Percentiles rank a stretch among this genome's conserved stretches.
Conservation (phyloP, 2,329 filamentous ascomycete genomes). For the Fusarium caatingaense region DNA sequence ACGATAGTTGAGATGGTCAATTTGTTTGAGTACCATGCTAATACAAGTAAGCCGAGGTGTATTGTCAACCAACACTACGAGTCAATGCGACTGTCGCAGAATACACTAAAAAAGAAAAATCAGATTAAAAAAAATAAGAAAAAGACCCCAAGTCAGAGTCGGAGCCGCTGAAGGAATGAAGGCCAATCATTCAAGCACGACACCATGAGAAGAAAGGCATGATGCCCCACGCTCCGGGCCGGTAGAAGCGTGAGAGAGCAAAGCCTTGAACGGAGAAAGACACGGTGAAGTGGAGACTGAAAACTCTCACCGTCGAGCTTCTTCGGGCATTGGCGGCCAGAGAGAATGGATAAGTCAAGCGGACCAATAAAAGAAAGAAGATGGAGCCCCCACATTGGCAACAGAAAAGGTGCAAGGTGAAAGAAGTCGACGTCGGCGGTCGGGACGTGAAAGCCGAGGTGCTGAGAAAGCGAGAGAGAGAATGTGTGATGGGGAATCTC, state of each 20-base stretch:
- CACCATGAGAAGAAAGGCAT: conserved; percentile 35
- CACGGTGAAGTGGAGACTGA: conserved; percentile 42
- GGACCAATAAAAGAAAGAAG: conserved; percentile 30
- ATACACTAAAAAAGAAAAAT: conserved; percentile 22
- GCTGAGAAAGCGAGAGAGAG: conserved; percentile 18
- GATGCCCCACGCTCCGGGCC: conserved; percentile 49
- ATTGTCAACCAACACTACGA: conserved; percentile 5
- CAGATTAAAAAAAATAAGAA: conserved; percentile 15
- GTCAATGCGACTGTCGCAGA: conserved; percentile 25
- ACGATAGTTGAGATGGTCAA: conserved; percentile 19
- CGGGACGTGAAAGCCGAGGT: conserved; percentile 43
- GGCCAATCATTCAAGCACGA: conserved; percentile 52
- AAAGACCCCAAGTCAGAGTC: conserved; percentile 15
- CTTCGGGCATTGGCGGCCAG: conserved; percentile 38
- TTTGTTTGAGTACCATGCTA: conserved; percentile 23
- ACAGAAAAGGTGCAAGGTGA: conserved; percentile 27
- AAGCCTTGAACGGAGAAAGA: conserved; percentile 19
- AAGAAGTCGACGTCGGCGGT: conserved; percentile 34
- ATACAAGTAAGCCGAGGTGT: conserved; percentile 21
- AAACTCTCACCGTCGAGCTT: conserved; percentile 45
- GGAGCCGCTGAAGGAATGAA: conserved; percentile 44
- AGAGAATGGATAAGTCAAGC: conserved; percentile 34
- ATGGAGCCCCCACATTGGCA: conserved; percentile 19
- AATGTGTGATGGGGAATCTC: background rate
- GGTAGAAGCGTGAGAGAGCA: conserved; percentile 23